These are phyloP conservation scores for Chaetomiaceae sp. DNA, from an alignment of 2,329 filamentous ascomycete species.

Conservation along the genomic window DNA sequence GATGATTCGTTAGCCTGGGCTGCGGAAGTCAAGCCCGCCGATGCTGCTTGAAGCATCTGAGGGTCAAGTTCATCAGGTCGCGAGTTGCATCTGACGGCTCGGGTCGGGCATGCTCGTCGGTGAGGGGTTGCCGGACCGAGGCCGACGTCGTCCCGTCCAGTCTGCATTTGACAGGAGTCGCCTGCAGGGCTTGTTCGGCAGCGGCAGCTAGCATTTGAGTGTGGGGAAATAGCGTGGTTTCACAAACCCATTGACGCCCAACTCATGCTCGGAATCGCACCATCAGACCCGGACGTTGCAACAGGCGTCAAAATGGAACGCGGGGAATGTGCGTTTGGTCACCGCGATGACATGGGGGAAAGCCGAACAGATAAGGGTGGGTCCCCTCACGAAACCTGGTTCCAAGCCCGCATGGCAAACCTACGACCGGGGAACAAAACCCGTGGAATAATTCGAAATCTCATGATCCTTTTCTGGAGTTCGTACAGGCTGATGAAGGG, in stretches of 20 bases:
- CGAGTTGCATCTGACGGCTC: no score
- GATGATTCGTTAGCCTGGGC: no score
- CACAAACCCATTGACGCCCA: background rate
- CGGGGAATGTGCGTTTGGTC: constrained; percentile 2
- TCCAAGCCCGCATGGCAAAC: background rate
- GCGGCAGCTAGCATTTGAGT: background rate
- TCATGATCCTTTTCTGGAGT: background rate
- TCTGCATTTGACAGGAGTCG: no score
- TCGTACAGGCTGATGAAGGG: no score
- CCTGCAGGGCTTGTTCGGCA: background rate
- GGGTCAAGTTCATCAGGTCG: no score
- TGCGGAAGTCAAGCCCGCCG: no score
- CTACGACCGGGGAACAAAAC: background rate
- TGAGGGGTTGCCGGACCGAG: no score
- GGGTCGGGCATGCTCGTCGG: no score
- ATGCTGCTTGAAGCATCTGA: no score
- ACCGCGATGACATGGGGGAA: constrained; percentile 8
- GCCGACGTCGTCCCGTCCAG: no score
- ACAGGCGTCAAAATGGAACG: background rate
- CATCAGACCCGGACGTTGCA: background rate
- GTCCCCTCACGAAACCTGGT: background rate
- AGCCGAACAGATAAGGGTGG: constrained; percentile 12
- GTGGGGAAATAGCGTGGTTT: background rate
- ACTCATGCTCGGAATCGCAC: background rate
- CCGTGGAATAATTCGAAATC: background rate